Percentiles rank a stretch among this genome's conserved stretches.
Conservation (phyloP, 2,329 filamentous ascomycete species). For the Aspergillus phoenicis region DNA sequence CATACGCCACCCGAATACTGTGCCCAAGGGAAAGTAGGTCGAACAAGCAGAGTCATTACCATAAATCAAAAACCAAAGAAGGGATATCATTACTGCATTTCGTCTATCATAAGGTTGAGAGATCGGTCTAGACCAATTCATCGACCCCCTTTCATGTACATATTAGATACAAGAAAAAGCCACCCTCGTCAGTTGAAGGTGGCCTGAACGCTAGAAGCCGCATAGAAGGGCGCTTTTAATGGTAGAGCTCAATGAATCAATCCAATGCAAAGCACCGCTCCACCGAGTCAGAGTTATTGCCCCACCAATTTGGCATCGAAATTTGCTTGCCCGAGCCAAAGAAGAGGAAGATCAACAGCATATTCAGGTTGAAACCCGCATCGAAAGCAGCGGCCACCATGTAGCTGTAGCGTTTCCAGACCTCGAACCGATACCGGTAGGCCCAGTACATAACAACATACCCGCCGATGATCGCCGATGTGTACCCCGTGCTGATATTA, state of each 20-base stretch:
- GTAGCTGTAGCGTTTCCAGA: constrained; percentile 65
- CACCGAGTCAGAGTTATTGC: constrained; percentile 57
- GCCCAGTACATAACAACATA: constrained; percentile 64
- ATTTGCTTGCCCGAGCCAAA: constrained; percentile 61
- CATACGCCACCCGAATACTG: not conserved
- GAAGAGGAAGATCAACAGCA: constrained; percentile 63
- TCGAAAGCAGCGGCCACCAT: constrained; percentile 64
- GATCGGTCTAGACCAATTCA: not conserved
- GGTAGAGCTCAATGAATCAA: not conserved
- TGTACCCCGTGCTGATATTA: constrained; percentile 63
- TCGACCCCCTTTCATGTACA: not conserved
- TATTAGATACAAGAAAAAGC: not conserved
- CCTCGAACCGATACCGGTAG: constrained; percentile 57
- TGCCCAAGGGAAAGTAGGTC: not conserved
- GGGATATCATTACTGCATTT: constrained; percentile 3
- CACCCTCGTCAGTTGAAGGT: not conserved
- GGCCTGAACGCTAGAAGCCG: not conserved
- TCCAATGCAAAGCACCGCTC: constrained; percentile 62
- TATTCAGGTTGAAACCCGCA: constrained; percentile 64
- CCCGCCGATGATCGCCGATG: constrained; percentile 60
- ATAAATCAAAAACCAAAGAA: not conserved
- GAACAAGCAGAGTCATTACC: not conserved
- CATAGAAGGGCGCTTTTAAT: no score
- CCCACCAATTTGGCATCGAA: constrained; percentile 66
- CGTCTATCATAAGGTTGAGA: not conserved